Percentiles rank a stretch among this genome's conserved stretches.
These are phyloP conservation scores for Gossypium turneri DNA, from an alignment of 345 rosid species.

Conservation along the genomic window DNA sequence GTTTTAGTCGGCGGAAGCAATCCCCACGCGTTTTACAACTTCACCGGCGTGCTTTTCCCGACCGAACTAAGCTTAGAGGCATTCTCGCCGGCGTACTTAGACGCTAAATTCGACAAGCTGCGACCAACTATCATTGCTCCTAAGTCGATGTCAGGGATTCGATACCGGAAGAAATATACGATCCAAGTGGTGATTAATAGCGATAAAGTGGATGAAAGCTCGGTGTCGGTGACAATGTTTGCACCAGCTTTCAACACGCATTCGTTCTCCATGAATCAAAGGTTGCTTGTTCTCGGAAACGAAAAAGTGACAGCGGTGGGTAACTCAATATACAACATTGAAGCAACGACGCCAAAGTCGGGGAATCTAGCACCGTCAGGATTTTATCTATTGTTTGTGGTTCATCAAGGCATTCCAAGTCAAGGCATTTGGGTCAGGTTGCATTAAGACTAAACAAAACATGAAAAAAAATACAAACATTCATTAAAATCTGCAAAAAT, in stretches of 20 bases:
- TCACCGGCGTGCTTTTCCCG: conserved; percentile 51
- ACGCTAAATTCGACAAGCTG: conserved; percentile 19
- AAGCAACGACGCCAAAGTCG: conserved; percentile 40
- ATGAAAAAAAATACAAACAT: not conserved
- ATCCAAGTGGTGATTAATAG: conserved; percentile 35
- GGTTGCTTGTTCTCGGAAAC: conserved; percentile 51
- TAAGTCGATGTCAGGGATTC: conserved; percentile 15
- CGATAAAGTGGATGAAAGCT: not conserved
- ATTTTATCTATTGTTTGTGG: conserved; percentile 62
- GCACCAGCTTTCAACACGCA: conserved; percentile 73
- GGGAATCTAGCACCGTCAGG: conserved; percentile 60
- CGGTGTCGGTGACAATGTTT: conserved; percentile 53
- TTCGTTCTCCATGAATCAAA: conserved; percentile 74
- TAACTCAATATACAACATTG: conserved; percentile 26
- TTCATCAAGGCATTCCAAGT: conserved; percentile 61
- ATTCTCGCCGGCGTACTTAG: conserved; percentile 59
- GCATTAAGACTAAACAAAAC: not conserved
- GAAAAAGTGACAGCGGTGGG: conserved; percentile 27
- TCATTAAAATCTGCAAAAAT: not conserved
- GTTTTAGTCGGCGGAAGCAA: conserved; percentile 84
- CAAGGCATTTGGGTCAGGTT: conserved; percentile 61
- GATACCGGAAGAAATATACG: conserved; percentile 25
- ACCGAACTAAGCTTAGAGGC: conserved; percentile 72
- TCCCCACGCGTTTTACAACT: conserved; percentile 49
- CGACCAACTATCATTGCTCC: conserved; percentile 50